Percentiles rank a stretch among this genome's conserved stretches.
These are phyloP conservation scores for Olyra latifolia DNA, from an alignment of 176 grass and related monocot species.

Conservation along the genomic window DNA sequence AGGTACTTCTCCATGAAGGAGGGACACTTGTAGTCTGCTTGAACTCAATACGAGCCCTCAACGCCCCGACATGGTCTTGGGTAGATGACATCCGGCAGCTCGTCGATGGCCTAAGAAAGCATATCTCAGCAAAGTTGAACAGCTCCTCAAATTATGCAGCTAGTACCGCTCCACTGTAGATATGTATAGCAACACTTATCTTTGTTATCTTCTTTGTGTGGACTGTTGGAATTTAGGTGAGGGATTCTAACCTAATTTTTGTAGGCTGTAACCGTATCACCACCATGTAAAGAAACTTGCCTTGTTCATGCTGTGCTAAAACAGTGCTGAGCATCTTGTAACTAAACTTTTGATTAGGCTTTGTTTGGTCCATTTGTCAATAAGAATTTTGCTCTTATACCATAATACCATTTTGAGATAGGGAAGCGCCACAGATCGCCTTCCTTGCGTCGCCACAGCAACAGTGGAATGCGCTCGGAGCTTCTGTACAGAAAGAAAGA, in stretches of 20 bases:
- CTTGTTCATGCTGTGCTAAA: constrained; percentile 14
- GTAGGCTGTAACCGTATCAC: constrained; percentile 34
- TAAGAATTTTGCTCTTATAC: too few relatives aligned
- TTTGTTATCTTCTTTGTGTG: background rate
- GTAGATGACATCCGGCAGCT: constrained; percentile 60
- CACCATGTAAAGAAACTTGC: constrained; percentile 31
- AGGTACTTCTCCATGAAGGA: constrained; percentile 97
- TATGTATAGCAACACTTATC: constrained; percentile 10
- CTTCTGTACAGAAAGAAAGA: too few relatives aligned
- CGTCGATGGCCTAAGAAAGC: constrained; percentile 43
- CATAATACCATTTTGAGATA: too few relatives aligned
- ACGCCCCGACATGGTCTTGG: constrained; percentile 82
- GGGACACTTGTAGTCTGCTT: constrained; percentile 93
- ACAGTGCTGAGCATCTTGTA: background rate
- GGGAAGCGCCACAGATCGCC: too few relatives aligned
- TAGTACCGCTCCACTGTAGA: constrained; percentile 37
- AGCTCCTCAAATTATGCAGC: constrained; percentile 36
- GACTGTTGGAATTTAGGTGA: constrained; percentile 22
- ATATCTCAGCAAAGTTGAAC: constrained; percentile 43
- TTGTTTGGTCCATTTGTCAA: background rate
- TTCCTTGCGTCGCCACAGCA: too few relatives aligned
- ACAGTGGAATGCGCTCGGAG: too few relatives aligned
- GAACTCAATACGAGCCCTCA: constrained; percentile 91
- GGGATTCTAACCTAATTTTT: constrained; percentile 38
- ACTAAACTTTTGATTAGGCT: background rate